Evolutionary conservation across 116 monocot species (phyloP).

Genomic region (Trichopus zeylanicus): DNA sequence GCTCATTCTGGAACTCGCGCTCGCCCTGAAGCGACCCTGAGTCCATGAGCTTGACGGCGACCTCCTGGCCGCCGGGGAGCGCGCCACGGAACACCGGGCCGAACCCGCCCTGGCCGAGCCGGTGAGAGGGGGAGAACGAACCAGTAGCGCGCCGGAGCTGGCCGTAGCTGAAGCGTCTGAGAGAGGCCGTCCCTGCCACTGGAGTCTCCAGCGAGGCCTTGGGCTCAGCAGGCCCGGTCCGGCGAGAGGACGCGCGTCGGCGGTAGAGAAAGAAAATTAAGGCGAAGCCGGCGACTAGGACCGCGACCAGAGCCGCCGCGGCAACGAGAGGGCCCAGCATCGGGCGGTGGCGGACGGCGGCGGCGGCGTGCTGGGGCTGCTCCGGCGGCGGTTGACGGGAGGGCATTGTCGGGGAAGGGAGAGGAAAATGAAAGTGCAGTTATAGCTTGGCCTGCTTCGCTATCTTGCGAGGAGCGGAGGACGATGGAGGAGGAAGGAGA

Average conservation of each 20-base stretch:
- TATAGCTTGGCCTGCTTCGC: too few relatives aligned
- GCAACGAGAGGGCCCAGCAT: not conserved
- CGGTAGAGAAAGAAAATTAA: not conserved
- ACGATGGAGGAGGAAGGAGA: too few relatives aligned
- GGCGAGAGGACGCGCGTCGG: too few relatives aligned
- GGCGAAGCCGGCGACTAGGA: not conserved
- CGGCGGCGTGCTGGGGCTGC: not conserved
- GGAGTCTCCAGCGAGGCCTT: not conserved
- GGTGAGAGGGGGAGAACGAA: conserved; percentile 35
- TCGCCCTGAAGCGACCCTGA: conserved; percentile 90
- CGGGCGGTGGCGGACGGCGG: not conserved
- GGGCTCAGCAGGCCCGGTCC: too few relatives aligned
- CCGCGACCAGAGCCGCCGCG: not conserved
- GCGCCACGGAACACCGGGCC: conserved; percentile 80
- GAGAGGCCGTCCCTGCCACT: not conserved
- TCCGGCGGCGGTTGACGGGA: conserved; percentile 19
- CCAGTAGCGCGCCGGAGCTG: conserved; percentile 68
- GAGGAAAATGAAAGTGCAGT: too few relatives aligned
- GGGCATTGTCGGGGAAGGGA: too few relatives aligned
- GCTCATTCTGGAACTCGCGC: conserved; percentile 92
- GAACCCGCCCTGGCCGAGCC: conserved; percentile 85
- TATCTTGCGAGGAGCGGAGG: too few relatives aligned
- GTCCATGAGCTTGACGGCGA: conserved; percentile 93
- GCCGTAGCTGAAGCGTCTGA: conserved; percentile 50
- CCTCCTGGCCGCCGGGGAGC: conserved; percentile 36